Conservation (phyloP, 192 early-diverging fungal species). For the Coemansia umbellata region DNA sequence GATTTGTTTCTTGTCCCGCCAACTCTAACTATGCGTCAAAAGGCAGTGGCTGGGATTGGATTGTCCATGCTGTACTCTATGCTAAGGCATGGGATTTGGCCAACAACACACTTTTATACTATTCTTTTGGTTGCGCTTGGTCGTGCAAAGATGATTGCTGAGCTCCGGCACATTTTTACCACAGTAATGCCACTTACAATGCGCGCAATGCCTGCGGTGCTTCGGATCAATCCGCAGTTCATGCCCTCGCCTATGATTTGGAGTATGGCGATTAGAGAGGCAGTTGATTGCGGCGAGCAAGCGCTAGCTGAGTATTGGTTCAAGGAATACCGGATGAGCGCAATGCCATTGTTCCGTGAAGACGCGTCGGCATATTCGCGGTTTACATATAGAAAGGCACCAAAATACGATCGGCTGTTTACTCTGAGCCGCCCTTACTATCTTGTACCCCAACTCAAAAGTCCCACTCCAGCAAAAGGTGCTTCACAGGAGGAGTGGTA, state of each 20-base stretch:
- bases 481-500: neutral
- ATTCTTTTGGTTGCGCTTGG: conserved; percentile 21
- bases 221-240: conserved; percentile 19
- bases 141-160: conserved; percentile 5
- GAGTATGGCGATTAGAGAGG: conserved; percentile 27
- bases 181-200: conserved; percentile 18
- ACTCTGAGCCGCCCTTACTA: conserved; percentile 32
- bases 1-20: conserved; percentile 20
- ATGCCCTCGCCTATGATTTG: conserved; percentile 28
- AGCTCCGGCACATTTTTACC: conserved; percentile 31
- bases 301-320: conserved; percentile 37
- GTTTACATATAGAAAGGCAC: conserved; percentile 1
- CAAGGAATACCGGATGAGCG: conserved; percentile 47
- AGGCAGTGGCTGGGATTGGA: conserved; percentile 32
- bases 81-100: conserved; percentile 19
- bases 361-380: conserved; percentile 36
- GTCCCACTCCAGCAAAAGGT: neutral
- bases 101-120: conserved; percentile 21
- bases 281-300: conserved; percentile 9
- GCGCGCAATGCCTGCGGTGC: conserved; percentile 19
- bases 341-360: conserved; percentile 44
- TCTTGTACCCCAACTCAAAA: conserved; percentile 4
- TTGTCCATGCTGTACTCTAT: conserved; percentile 33
- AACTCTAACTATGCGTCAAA: neutral
- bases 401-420: conserved; percentile 23